phyloP scores from a whole-genome alignment of 768 basidiomycete genomes.

The Postia placenta region DNA sequence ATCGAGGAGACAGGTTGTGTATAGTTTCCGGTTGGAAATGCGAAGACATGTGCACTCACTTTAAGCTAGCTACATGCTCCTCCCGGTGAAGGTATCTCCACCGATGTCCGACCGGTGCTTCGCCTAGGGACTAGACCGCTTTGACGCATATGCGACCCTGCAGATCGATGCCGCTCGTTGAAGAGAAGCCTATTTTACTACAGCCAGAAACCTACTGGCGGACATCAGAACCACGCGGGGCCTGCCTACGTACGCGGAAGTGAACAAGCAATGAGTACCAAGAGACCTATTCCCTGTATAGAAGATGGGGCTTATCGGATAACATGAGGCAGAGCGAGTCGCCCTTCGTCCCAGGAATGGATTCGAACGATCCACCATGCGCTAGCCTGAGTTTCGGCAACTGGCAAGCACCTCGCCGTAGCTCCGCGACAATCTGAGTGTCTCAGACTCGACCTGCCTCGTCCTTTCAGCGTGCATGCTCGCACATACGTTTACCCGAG shows the following conservation, averaged over 20 bases:
- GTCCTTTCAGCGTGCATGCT: too few relatives aligned
- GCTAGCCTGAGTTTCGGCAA: too few relatives aligned
- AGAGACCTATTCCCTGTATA: neutral
- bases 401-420: too few relatives aligned
- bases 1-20: neutral
- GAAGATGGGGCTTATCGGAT: neutral
- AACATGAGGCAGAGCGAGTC: slow-evolving; percentile 1
- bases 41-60: too few relatives aligned
- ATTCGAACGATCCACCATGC: too few relatives aligned
- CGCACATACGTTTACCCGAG: too few relatives aligned
- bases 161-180: neutral
- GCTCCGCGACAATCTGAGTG: too few relatives aligned
- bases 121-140: neutral
- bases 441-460: too few relatives aligned
- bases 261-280: neutral
- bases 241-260: neutral
- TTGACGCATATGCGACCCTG: neutral
- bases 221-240: neutral
- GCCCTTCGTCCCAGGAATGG: too few relatives aligned
- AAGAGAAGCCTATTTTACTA: neutral
- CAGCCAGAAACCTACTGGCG: neutral
- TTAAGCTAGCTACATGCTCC: too few relatives aligned
- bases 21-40: neutral
- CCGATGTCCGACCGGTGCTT: neutral
- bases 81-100: slow-evolving; percentile 2